phyloP scores from a whole-genome alignment of 805 yeast genomes.

The baker's yeast (Saccharomyces cerevisiae) region DNA sequence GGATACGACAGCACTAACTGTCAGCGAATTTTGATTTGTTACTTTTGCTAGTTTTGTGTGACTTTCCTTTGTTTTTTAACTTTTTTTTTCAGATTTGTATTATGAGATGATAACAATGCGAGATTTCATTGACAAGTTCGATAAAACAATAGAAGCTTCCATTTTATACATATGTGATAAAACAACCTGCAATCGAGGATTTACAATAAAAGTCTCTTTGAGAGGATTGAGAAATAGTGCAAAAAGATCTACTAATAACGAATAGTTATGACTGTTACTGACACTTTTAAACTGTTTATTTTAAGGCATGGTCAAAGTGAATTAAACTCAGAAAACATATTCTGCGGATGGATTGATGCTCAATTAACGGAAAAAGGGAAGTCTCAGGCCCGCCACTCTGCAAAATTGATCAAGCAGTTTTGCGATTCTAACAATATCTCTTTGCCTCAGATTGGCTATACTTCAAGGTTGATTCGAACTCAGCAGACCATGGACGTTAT shows the following conservation, averaged over 20 bases:
- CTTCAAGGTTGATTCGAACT: slow-evolving; percentile 67
- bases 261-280: slow-evolving; percentile 10
- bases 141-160: neutral
- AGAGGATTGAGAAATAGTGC: neutral
- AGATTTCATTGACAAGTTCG: neutral
- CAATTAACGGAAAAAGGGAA: slow-evolving; percentile 58
- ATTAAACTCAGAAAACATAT: slow-evolving; percentile 65
- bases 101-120: neutral
- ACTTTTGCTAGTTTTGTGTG: neutral
- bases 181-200: neutral
- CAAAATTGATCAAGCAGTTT: slow-evolving; percentile 43
- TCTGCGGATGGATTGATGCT: slow-evolving; percentile 84
- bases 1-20: neutral
- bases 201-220: neutral
- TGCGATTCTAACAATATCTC: slow-evolving; percentile 17
- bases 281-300: slow-evolving; percentile 30
- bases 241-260: neutral
- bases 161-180: neutral
- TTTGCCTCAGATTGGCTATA: slow-evolving; percentile 53
- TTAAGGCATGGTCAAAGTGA: slow-evolving; percentile 80
- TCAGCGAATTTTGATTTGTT: neutral
- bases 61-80: neutral
- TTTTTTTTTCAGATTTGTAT: neutral
- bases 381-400: slow-evolving; percentile 60
- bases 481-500: slow-evolving; percentile 67